Evolutionary conservation across 2,329 filamentous ascomycete species (phyloP), one percentile per base, ranked within the genome.

Genomic region (Blastomyces emzantsi): DNA sequence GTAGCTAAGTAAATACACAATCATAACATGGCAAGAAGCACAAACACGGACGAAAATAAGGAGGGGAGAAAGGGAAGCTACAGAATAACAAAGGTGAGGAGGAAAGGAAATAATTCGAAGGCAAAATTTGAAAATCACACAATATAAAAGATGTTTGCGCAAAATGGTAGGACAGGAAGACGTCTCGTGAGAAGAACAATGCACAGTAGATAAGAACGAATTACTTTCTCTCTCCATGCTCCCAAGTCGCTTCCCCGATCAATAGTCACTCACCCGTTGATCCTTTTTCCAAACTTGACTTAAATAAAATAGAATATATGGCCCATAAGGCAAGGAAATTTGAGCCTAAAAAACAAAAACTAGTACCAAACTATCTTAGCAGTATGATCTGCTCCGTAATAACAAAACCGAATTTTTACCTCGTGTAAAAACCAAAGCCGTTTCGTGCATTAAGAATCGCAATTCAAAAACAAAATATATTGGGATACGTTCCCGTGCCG

Each of bases 1-100:
- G 39, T 62, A 61, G 33, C 60, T 62, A 62, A 58, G 39, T 66
- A 62, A 59, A 62, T 62, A 66, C 64, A 63, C 54, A 64, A 63
- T 64, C 28, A 54, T 39, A 47, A 47, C 33, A 19, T 64, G 30
- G 52, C n/a, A 58, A 22, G 28, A 64, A 51, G 15, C 17, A n/a
- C 15, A 63, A 54, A 59, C 19, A 45, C 49, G 28, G 8, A 25
- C n/a, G n/a, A 9, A 13, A 4, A 28, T 36, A 57, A 19, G 36
- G n/a, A 45, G 43, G 25, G 43, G 7, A n/a, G 13, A 57, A 49
- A 47, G 22, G 51, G 13, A 63, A 63, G 49, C 57, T 56, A 39
- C 49, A 39, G 3, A 45, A 41, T 15, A 56, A 56, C 39, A 56
- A 57, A 47, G 15, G 47, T 62, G 30, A 36, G 41, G 30, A 36